phyloP scores from a whole-genome alignment of 345 rosid genomes.

The Salix arbutifolia region DNA sequence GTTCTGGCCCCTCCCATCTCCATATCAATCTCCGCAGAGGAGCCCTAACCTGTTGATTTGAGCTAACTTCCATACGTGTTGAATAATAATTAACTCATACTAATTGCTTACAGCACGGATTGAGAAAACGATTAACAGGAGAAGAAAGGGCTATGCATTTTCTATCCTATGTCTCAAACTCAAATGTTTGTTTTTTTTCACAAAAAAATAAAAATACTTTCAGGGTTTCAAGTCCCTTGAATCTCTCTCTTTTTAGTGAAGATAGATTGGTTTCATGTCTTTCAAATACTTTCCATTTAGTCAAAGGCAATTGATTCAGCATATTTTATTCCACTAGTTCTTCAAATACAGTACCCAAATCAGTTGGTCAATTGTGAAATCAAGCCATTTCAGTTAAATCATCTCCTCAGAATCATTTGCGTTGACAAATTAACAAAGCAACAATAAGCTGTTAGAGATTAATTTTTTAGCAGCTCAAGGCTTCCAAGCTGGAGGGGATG shows the following conservation, averaged over 20 bases:
- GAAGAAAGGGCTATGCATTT: too few relatives aligned
- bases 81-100: too few relatives aligned
- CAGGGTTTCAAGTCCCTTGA: too few relatives aligned
- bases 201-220: too few relatives aligned
- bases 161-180: too few relatives aligned
- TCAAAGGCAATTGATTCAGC: not conserved
- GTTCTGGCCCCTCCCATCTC: too few relatives aligned
- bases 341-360: not conserved
- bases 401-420: not conserved
- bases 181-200: too few relatives aligned
- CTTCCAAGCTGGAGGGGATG: conserved; percentile 75
- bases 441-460: not conserved
- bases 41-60: too few relatives aligned
- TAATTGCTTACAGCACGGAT: too few relatives aligned
- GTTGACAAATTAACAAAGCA: not conserved
- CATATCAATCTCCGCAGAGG: too few relatives aligned
- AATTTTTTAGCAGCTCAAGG: conserved; percentile 36
- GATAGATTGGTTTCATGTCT: not conserved
- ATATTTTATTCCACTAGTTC: not conserved
- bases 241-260: not conserved
- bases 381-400: not conserved
- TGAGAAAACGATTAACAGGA: too few relatives aligned
- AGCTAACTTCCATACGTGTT: too few relatives aligned
- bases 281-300: not conserved
- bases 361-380: not conserved